These are phyloP conservation scores for Aspergillus olivimuriae DNA, from an alignment of 495 filamentous ascomycete species.

Conservation along the genomic window DNA sequence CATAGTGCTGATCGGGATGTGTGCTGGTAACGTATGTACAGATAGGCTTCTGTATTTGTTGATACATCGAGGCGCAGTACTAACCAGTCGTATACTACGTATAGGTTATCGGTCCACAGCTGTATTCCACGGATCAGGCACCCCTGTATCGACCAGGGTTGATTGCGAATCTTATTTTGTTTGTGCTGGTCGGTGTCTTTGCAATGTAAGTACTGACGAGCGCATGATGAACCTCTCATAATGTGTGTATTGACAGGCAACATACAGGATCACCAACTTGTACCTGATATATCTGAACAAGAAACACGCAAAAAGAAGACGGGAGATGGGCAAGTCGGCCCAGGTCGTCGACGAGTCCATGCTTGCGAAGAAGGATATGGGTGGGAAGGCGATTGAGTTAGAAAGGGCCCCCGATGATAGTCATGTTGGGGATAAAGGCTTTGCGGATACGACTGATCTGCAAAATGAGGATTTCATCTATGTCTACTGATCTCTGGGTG, in stretches of 20 bases:
- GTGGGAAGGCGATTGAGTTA: slow-evolving; percentile 13
- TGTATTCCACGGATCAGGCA: slow-evolving; percentile 18
- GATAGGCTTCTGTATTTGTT: too few relatives aligned
- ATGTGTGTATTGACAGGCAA: not conserved
- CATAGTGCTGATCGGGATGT: slow-evolving; percentile 19
- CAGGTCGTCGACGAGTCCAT: slow-evolving; percentile 18
- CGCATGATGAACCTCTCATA: too few relatives aligned
- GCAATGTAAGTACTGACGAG: slow-evolving; percentile 16
- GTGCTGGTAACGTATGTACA: slow-evolving; percentile 16
- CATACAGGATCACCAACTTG: slow-evolving; percentile 16
- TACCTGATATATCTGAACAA: slow-evolving; percentile 45
- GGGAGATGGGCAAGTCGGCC: slow-evolving; percentile 24
- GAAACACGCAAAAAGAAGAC: slow-evolving; percentile 36
- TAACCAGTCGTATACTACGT: too few relatives aligned
- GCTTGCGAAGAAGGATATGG: slow-evolving; percentile 10
- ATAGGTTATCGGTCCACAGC: slow-evolving; percentile 19
- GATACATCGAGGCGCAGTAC: too few relatives aligned
- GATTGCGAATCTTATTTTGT: slow-evolving; percentile 22
- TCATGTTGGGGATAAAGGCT: slow-evolving; percentile 13
- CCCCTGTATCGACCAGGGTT: slow-evolving; percentile 20
- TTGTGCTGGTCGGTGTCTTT: slow-evolving; percentile 15
- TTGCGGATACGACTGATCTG: slow-evolving; percentile 21
- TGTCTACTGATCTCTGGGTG: slow-evolving; percentile 13
- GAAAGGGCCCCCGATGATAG: slow-evolving; percentile 9
- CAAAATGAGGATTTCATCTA: slow-evolving; percentile 26